A percentile compares a stretch with the other conserved stretches of the same genome.
phyloP scores from a whole-genome alignment of 2,329 filamentous ascomycete species.

The Parastagonospora nodorum region DNA sequence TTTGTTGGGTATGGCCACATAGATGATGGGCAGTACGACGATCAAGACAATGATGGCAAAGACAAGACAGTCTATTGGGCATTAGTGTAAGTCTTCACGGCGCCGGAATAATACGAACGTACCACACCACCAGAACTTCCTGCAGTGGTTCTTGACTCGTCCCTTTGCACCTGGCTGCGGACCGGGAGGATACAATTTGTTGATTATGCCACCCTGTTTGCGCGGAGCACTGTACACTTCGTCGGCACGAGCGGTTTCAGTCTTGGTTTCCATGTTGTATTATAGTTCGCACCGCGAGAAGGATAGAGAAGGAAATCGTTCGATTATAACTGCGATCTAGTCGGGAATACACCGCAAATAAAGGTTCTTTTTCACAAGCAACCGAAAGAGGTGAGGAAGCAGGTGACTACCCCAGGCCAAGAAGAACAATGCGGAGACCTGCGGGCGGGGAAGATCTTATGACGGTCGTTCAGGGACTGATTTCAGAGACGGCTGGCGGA shows the following conservation, averaged over 20 bases:
- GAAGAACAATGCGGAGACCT: slow-evolving; percentile 14
- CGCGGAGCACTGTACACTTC: slow-evolving; percentile 23
- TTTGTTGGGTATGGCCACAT: slow-evolving; percentile 63
- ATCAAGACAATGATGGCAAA: slow-evolving; percentile 58
- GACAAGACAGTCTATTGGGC: slow-evolving; percentile 50
- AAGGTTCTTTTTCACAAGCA: not conserved
- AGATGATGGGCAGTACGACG: slow-evolving; percentile 63
- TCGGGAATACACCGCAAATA: not conserved
- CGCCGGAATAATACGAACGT: slow-evolving; percentile 7
- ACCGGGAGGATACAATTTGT: slow-evolving; percentile 42
- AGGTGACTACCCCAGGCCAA: slow-evolving; percentile 7
- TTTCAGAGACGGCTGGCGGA: slow-evolving; percentile 34
- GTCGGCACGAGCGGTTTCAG: slow-evolving; percentile 11
- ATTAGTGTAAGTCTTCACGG: slow-evolving; percentile 3
- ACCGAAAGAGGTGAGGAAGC: not conserved
- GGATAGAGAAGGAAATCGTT: not conserved
- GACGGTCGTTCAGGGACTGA: slow-evolving; percentile 16
- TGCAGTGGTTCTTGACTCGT: slow-evolving; percentile 44
- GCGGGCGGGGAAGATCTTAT: slow-evolving; percentile 36
- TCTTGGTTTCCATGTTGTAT: slow-evolving; percentile 33
- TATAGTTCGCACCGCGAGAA: slow-evolving; percentile 4
- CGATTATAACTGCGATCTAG: not conserved
- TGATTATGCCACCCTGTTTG: slow-evolving; percentile 37
- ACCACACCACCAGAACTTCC: slow-evolving; percentile 48
- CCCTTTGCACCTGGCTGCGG: slow-evolving; percentile 35